Evolutionary conservation across 805 yeast species (phyloP).

Genomic region (Wickerhamia fluorescens): DNA sequence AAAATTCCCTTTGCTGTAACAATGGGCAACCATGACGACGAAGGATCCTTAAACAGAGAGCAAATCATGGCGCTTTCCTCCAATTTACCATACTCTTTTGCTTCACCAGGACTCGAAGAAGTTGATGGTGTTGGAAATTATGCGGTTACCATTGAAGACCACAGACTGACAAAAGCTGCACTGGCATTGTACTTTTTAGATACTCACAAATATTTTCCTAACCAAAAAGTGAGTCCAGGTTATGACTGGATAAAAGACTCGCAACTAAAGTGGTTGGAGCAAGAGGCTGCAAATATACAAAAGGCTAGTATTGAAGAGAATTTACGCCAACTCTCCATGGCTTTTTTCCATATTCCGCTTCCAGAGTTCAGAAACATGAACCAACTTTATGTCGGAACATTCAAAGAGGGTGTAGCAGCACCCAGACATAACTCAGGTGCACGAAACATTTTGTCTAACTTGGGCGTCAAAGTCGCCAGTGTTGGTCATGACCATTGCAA

Average conservation of each 20-base stretch:
- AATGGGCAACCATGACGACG: constrained; percentile 94
- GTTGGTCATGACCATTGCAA: constrained; percentile 97
- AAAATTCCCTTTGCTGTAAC: constrained; percentile 78
- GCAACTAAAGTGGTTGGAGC: constrained; percentile 55
- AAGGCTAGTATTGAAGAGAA: constrained; percentile 25
- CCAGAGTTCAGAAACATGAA: constrained; percentile 65
- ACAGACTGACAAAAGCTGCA: constrained; percentile 28
- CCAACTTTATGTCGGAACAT: constrained; percentile 50
- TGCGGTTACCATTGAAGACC: constrained; percentile 46
- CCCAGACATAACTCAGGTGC: constrained; percentile 68
- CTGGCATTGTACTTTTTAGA: constrained; percentile 72
- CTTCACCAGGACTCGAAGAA: constrained; percentile 55
- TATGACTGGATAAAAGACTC: constrained; percentile 79
- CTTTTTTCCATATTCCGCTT: constrained; percentile 90
- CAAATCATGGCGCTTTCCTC: constrained; percentile 53
- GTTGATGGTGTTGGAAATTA: constrained; percentile 85
- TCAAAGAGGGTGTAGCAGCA: constrained; percentile 71
- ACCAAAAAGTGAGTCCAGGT: constrained; percentile 63
- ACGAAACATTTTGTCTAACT: constrained; percentile 45
- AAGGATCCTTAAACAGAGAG: constrained; percentile 58
- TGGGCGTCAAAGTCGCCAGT: constrained; percentile 67
- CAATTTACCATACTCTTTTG: constrained; percentile 61
- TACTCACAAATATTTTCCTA: constrained; percentile 67
- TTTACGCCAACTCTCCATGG: constrained; percentile 60
- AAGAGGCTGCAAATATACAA: constrained; percentile 19